These are phyloP conservation scores for Thielaviopsis punctulata DNA, from an alignment of 2,329 filamentous ascomycete species.

Conservation along the genomic window DNA sequence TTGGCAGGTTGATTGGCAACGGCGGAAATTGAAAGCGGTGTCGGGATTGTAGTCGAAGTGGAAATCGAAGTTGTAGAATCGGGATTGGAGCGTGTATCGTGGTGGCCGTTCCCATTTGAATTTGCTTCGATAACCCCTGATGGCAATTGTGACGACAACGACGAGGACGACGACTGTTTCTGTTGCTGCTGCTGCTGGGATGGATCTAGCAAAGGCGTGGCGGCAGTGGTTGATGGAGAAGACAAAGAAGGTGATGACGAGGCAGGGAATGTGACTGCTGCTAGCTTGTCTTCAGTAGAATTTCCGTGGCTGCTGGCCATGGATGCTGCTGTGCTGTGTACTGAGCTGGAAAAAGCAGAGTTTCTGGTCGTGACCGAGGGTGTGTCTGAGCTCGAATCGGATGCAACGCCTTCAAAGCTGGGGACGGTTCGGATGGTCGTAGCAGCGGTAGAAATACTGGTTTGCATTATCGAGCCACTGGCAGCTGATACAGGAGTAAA, in stretches of 20 bases:
- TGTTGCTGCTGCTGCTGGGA: no score
- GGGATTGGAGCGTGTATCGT: background rate
- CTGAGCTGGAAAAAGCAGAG: constrained; percentile 38
- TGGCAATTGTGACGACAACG: background rate
- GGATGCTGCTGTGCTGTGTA: constrained; percentile 34
- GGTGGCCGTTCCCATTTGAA: background rate
- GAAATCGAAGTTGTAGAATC: background rate
- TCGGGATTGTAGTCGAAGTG: background rate
- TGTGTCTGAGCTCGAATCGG: constrained; percentile 26
- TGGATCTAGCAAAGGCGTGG: background rate
- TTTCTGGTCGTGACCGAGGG: constrained; percentile 22
- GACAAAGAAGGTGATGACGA: background rate
- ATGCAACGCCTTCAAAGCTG: constrained; percentile 32
- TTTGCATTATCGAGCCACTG: constrained; percentile 12
- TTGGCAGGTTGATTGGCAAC: background rate
- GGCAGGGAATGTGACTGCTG: background rate
- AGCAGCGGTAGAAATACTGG: constrained; percentile 14
- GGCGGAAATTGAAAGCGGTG: background rate
- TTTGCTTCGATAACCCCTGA: background rate
- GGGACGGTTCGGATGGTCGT: constrained; percentile 40
- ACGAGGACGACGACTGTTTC: no score
- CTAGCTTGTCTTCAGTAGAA: constrained; percentile 14
- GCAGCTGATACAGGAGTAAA: background rate
- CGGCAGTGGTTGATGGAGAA: background rate
- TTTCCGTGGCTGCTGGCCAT: constrained; percentile 20